Base-by-base conservation (phyloP, 139 green algal genomes). In the Closterium sp. region DNA sequence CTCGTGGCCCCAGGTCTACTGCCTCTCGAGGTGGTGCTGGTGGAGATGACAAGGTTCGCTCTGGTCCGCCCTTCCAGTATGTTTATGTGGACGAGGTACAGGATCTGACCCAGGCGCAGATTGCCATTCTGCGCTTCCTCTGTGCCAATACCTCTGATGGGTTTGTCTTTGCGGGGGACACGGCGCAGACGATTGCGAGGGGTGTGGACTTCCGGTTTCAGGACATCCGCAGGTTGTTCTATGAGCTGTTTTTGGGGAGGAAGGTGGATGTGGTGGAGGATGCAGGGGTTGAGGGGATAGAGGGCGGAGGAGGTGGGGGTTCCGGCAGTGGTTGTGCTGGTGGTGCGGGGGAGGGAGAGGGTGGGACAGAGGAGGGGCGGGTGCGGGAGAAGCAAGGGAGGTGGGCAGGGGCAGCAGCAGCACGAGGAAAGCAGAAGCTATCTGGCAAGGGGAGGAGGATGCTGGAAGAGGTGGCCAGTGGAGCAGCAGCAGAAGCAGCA, bases 41-140 rank as follows among this genome's bases (percentile, higher is more conserved):
- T 70, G 50, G 50, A 5, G 50, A 70, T 70, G 50, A 70, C 50
- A 70, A 70, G 50, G 50, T 70, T 19, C 50, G 11, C 0, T 19
- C 50, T 21, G 50, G 50, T 10, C 50, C 50, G 50, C 84, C 84
- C 1, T 93, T 98, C 27, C 92, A 97, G 85, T 96, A 89, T 85
- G 91, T 98, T 50, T 98, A 96, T 94, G 89, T 97, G 9, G 97
- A 98, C 92, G 97, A 98, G 90, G 96, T 97, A 86, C 97, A 98
- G 94, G 97, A 98, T 93, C 97, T 98, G 90, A 97, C 96, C 0
- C 96, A 97, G 92, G 96, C 96, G 2, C 96, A 98, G 95, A 93
- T 98, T 0, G 79, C 84, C 9, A 70, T 95, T 88, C 90, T 98
- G 31, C 94, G 97, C 90, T 96, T 97, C 89, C 50, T 98, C 31